phyloP scores from a whole-genome alignment of 306 rosid species.

The Rubus parviflorus region DNA sequence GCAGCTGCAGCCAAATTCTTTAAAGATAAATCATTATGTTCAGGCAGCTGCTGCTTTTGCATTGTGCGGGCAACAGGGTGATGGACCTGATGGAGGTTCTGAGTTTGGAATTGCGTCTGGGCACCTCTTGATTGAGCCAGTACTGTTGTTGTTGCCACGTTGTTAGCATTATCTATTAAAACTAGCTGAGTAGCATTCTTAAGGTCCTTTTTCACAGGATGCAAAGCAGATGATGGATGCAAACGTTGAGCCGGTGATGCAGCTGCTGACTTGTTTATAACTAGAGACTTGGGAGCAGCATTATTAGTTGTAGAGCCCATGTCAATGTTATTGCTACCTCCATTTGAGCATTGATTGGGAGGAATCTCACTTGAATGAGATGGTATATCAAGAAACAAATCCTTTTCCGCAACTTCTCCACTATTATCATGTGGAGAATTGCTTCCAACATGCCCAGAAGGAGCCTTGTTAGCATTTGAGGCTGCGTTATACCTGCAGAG shows the following conservation, averaged over 20 bases:
- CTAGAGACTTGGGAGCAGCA: conserved; percentile 48
- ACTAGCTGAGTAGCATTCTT: conserved; percentile 41
- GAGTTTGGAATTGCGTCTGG: conserved; percentile 41
- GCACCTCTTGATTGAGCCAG: conserved; percentile 46
- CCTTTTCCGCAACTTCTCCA: conserved; percentile 51
- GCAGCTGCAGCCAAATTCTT: conserved; percentile 60
- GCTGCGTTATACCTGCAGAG: conserved; percentile 60
- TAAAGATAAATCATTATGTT: conserved; percentile 45
- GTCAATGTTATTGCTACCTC: conserved; percentile 66
- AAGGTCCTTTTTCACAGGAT: conserved; percentile 45
- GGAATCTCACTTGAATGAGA: conserved; percentile 66
- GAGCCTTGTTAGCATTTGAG: conserved; percentile 62
- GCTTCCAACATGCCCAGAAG: conserved; percentile 62
- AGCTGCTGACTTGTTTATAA: conserved; percentile 48
- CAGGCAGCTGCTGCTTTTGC: conserved; percentile 43
- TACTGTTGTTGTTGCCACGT: conserved; percentile 32
- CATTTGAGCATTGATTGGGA: conserved; percentile 63
- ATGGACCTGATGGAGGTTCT: conserved; percentile 38
- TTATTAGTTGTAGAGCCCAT: conserved; percentile 72
- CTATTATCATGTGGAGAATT: conserved; percentile 51
- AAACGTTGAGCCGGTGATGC: conserved; percentile 49
- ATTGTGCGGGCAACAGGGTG: conserved; percentile 32
- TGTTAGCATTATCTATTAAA: conserved; percentile 35
- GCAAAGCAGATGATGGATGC: conserved; percentile 59
- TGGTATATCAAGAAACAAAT: conserved; percentile 48